phyloP scores from a whole-genome alignment of 2,329 filamentous ascomycete species.

The Coniochaeta sp. region DNA sequence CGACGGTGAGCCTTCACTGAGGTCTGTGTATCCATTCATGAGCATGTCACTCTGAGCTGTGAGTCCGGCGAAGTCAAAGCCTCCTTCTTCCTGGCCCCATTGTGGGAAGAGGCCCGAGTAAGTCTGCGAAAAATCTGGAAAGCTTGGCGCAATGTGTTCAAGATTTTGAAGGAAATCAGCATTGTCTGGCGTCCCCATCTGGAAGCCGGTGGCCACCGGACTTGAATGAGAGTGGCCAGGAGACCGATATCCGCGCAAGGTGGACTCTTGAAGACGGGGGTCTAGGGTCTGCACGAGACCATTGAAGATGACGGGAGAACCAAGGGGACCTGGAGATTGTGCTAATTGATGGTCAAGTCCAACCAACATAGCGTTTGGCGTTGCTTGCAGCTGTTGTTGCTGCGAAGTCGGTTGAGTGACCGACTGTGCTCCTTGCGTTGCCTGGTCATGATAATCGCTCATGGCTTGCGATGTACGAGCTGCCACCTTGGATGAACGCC shows the following conservation, averaged over 20 bases:
- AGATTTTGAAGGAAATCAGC: not conserved
- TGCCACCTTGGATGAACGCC: conserved; percentile 39
- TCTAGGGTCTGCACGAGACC: not conserved
- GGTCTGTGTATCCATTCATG: not conserved
- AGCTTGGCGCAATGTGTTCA: not conserved
- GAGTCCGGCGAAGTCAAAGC: not conserved
- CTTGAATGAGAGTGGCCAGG: not conserved
- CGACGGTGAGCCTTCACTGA: not conserved
- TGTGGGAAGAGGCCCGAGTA: not conserved
- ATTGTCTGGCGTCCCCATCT: not conserved
- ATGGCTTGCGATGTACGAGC: not conserved
- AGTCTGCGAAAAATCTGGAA: not conserved
- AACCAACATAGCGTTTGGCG: not conserved
- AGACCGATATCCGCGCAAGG: not conserved
- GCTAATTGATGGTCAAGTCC: not conserved
- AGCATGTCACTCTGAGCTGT: not conserved
- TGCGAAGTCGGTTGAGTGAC: not conserved
- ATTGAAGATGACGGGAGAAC: not conserved
- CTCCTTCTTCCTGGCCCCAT: not conserved
- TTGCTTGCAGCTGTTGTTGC: not conserved
- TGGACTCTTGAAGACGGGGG: not conserved
- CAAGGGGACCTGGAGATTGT: not conserved
- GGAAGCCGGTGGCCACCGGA: not conserved
- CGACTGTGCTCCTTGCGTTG: not conserved
- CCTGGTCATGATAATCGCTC: not conserved